A percentile compares a stretch with the other conserved stretches of the same genome.
Conservation (phyloP, 2,329 filamentous ascomycete genomes). For the Ambrosiella xylebori region DNA sequence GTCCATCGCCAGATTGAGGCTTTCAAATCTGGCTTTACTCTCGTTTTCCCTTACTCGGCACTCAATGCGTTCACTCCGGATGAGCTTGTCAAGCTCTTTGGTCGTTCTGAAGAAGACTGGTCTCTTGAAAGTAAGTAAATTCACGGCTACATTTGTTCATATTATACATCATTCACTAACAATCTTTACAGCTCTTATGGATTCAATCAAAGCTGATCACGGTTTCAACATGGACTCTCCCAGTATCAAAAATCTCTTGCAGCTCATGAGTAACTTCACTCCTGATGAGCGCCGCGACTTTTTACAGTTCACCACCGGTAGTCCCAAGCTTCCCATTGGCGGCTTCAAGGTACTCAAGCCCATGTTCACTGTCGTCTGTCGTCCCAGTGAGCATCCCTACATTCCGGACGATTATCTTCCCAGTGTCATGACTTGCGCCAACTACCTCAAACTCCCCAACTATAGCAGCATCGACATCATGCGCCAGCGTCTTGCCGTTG, state of each 20-base stretch:
- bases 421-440: constrained; percentile 99
- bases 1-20: constrained; percentile 80
- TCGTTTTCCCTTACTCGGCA: constrained; percentile 90
- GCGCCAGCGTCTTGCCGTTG: constrained; percentile 60
- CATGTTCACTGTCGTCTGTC: constrained; percentile 98
- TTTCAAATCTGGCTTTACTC: constrained; percentile 79
- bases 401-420: constrained; percentile 95
- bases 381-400: constrained; percentile 89
- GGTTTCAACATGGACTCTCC: constrained; percentile 97
- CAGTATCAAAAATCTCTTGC: constrained; percentile 81
- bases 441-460: constrained; percentile 94
- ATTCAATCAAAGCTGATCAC: constrained; percentile 96
- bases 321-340: constrained; percentile 93
- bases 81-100: constrained; percentile 89
- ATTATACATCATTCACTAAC: constrained; percentile 15
- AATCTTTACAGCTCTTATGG: constrained; percentile 56
- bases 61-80: constrained; percentile 86
- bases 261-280: constrained; percentile 80
- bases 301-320: constrained; percentile 93
- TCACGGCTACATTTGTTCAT: not conserved
- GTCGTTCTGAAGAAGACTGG: constrained; percentile 88
- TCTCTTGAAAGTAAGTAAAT: constrained; percentile 71
- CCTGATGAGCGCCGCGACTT: constrained; percentile 70
- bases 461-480: constrained; percentile 68
- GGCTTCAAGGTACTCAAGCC: constrained; percentile 94